Base-by-base conservation (phyloP, 169 alveolate genomes). In the Eimeria sp. region DNA sequence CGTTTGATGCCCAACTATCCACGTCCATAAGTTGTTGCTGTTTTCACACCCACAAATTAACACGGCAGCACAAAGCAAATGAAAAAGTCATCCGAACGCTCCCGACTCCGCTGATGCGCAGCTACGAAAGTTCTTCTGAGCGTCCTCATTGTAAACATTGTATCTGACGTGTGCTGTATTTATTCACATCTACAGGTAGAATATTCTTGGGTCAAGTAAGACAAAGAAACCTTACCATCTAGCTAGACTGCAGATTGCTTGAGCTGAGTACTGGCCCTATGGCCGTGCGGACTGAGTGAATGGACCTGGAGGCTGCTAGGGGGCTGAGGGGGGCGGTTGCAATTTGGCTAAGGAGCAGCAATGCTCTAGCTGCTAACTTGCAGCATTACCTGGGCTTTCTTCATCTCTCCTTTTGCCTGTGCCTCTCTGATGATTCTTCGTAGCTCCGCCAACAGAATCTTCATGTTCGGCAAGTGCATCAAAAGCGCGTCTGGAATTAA, bases 401-500 rank as follows among this genome's bases (percentile, higher is more conserved):
- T 78, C 90, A 89, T 85, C 74, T 76, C 95, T 77, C 94, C 96
- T 18, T 82, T 83, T 30, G 82, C 94, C 46, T 54, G 58, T 27
- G 96, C 96, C 68, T 94, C 96, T 62, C 90, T 94, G 80, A 94
- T 58, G 78, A 95, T 66, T 71, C 93, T 68, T 10, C 91, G 87
- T 52, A 95, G 95, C 68, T 95, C 97, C 14, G 90, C 97, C 96
- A 25, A 95, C 87, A 88, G 98, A 97, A 52, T 97, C 97, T 88
- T 99, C 97, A 99, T 99, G 95, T 99, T 99, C 37, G 99, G 97
- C 91, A 95, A 77, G 80, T 99, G 99, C 95, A 98, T 97, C 46
- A 99, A 98, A 40, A 99, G 97, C 56, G 99, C 99, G 97, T 99
- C 99, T 25, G 99, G 99, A 52, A 99, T 98, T 68, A 99, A 95